Percentiles rank a stretch among this genome's conserved stretches.
Evolutionary conservation across 2,329 filamentous ascomycete species (phyloP).

Genomic region (Moelleriella libera): DNA sequence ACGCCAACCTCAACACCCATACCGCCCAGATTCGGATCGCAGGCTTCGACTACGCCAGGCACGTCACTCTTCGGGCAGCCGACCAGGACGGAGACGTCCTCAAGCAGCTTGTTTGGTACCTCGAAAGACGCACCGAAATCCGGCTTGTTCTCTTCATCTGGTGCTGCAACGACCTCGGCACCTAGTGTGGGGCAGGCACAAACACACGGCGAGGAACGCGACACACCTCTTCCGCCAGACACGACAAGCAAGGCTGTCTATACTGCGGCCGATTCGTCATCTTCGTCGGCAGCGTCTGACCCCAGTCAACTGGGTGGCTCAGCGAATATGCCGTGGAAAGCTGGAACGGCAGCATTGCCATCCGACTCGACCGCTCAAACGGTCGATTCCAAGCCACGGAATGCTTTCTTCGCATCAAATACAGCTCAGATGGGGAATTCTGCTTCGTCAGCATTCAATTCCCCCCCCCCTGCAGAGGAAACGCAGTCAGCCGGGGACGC

Average conservation of each 20-base stretch:
- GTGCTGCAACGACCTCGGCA: conserved; percentile 6
- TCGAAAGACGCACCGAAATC: conserved; percentile 13
- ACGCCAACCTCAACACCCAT: conserved; percentile 40
- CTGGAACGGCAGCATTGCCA: conserved; percentile 29
- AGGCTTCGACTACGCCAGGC: conserved; percentile 17
- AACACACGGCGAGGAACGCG: conserved; percentile 21
- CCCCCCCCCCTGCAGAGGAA: not conserved
- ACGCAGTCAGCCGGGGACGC: conserved; percentile 7
- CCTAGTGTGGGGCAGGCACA: conserved; percentile 11
- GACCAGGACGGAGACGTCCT: conserved; percentile 12
- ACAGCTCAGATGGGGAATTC: conserved; percentile 1
- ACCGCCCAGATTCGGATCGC: conserved; percentile 28
- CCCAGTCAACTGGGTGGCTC: conserved; percentile 15
- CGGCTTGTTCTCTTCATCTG: conserved; percentile 10
- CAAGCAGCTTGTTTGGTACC: conserved; percentile 15
- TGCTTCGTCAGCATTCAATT: not conserved
- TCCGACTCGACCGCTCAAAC: conserved; percentile 15
- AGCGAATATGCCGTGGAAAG: conserved; percentile 12
- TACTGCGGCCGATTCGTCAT: conserved; percentile 34
- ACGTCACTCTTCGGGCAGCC: conserved; percentile 20
- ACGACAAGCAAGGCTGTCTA: conserved; percentile 38
- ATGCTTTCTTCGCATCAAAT: conserved; percentile 6
- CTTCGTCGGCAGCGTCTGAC: conserved; percentile 32
- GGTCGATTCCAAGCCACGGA: conserved; percentile 3
- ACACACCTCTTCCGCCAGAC: conserved; percentile 37